Conservation (phyloP, 169 alveolate genomes). For the Plasmodium fragile region DNA sequence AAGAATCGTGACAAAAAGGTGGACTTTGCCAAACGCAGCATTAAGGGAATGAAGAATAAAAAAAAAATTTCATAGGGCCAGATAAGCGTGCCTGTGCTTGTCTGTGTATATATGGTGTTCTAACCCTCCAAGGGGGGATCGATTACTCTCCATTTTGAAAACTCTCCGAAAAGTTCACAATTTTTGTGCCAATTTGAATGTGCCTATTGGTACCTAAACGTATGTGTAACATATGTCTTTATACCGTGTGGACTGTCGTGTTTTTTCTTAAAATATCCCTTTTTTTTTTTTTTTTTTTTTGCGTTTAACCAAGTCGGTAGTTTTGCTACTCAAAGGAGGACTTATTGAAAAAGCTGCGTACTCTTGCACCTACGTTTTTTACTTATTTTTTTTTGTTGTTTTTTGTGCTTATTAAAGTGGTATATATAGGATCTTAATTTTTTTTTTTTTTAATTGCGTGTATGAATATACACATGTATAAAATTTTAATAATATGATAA, state of each 20-base stretch:
- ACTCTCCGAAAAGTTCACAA: neutral
- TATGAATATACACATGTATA: neutral
- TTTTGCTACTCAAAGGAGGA: neutral
- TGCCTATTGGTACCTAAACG: constrained; percentile 2
- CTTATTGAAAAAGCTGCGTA: neutral
- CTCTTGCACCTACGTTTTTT: neutral
- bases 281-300: neutral
- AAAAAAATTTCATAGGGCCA: constrained; percentile 26
- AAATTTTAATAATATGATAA: neutral
- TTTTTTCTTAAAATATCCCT: neutral
- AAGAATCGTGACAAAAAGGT: constrained; percentile 58
- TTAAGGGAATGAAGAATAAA: constrained; percentile 38
- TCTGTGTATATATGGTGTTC: neutral
- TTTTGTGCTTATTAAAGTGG: neutral
- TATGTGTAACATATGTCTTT: constrained; percentile 5
- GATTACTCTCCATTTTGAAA: neutral
- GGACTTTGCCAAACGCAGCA: constrained; percentile 48
- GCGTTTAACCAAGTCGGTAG: neutral
- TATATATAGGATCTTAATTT: neutral
- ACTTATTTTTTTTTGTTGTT: neutral
- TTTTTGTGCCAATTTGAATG: neutral
- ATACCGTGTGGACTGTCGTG: neutral
- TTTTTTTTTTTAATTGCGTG: neutral
- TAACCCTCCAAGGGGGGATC: neutral
- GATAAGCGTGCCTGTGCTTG: neutral